Conservation (phyloP, 805 yeast genomes). For the Candida succiphila region DNA sequence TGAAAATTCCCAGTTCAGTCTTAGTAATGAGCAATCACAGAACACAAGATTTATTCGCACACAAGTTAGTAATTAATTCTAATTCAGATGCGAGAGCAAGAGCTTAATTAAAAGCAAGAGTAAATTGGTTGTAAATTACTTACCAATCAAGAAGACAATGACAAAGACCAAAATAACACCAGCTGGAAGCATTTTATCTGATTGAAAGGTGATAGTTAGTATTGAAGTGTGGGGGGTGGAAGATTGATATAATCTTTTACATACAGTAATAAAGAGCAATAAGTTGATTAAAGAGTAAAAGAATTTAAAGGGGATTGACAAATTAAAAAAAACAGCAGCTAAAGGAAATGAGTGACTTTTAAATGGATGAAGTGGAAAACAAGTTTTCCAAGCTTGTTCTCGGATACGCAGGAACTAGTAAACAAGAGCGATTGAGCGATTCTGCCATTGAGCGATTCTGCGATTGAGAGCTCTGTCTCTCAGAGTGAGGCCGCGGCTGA, state of each 20-base stretch:
- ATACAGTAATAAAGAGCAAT: background rate
- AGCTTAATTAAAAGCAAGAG: too few relatives aligned
- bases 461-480: too few relatives aligned
- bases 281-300: background rate
- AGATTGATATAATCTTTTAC: background rate
- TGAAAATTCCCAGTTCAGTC: too few relatives aligned
- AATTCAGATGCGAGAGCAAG: too few relatives aligned
- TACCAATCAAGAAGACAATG: slow-evolving; percentile 41
- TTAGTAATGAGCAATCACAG: too few relatives aligned
- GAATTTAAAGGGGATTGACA: background rate
- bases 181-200: slow-evolving; percentile 42
- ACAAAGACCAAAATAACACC: slow-evolving; percentile 57
- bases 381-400: background rate
- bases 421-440: too few relatives aligned
- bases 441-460: too few relatives aligned
- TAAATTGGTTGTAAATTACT: too few relatives aligned
- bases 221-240: background rate
- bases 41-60: too few relatives aligned
- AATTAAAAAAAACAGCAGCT: background rate
- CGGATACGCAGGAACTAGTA: too few relatives aligned
- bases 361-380: background rate
- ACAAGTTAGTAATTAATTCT: too few relatives aligned
- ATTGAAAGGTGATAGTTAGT: background rate
- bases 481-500: too few relatives aligned
- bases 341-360: background rate